Conservation (phyloP, 225 moss, liverwort and hornwort species). For the Antitrichia curtipendula region DNA sequence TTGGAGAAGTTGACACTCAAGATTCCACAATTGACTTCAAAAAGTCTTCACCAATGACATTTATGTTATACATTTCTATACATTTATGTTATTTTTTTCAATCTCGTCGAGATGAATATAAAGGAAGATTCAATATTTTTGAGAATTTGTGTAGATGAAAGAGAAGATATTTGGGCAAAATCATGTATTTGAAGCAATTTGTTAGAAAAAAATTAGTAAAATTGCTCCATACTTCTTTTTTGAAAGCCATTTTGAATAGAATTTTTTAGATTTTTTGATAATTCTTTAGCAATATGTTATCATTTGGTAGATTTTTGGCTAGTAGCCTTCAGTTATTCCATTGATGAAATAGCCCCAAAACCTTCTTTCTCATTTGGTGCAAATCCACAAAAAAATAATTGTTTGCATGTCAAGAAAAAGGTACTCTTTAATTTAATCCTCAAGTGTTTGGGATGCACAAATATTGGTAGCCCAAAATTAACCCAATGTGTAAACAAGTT, state of each 20-base stretch:
- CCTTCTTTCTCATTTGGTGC: no score
- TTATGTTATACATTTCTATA: no score
- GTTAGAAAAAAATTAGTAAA: background rate
- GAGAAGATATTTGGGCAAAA: background rate
- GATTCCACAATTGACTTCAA: background rate
- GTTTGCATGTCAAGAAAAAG: no score
- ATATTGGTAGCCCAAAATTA: no score
- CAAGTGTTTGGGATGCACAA: no score
- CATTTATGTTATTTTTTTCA: background rate
- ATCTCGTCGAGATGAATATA: background rate
- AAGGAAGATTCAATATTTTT: background rate
- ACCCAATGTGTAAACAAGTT: no score
- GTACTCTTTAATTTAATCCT: no score
- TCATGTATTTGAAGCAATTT: fast-evolving
- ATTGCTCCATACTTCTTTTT: background rate
- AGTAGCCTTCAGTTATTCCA: fast-evolving
- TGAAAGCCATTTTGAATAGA: background rate
- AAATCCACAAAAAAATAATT: no score
- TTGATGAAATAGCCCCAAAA: background rate
- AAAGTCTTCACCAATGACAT: background rate
- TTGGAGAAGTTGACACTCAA: background rate
- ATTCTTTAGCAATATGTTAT: background rate
- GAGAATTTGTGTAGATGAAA: background rate
- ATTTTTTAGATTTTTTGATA: background rate
- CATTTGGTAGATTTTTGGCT: background rate